Evolutionary conservation across 257 asterid genomes (phyloP), one percentile per base, ranked within the genome.

Genomic region (Lycium barbarum): DNA sequence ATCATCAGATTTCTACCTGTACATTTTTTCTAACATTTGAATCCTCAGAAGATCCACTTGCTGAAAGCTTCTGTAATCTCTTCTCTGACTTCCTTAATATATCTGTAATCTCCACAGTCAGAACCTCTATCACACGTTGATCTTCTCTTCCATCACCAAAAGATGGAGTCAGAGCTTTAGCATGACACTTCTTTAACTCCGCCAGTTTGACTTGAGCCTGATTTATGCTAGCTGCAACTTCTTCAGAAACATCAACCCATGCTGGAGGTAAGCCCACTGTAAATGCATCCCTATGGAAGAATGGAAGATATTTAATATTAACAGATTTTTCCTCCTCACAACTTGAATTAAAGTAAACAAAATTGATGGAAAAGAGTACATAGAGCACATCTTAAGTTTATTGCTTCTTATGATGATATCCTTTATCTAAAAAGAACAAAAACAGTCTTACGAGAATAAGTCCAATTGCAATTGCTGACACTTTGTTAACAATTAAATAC

Each of bases 41-140:
- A 14, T 82, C 84, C 78, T 45, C 78, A 22, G 62, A 82, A 63
- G 49, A 49, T 63, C 84, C 84, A 43, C 78, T 66, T 12, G 84
- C 84, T 61, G 84, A 82, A 82, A 82, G 84, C 59, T 63, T 82
- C 74, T 63, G 84, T 66, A 63, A 66, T 82, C 47, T 82, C 74
- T 45, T 82, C 74, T 62, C 78, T 63, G 84, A 63, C 84, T 63
- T 82, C 61, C 84, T 82, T 82, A 82, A 82, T 63, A 63, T 43
- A 22, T 63, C 78, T 63, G 84, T 82, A 43, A 82, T 82, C 62
- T 82, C 49, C 59, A 61, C 2, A 26, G 45, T 82, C 63, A 82
- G 49, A 63, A 66, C 78, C 84, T 82, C 63, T 82, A 63, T 81
- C 78, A 47, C 26, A 82, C 5, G 43, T 82, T 63, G 84, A 82